These are phyloP conservation scores for Hanseniaspora singularis DNA, from an alignment of 805 yeast genomes.

Conservation along the genomic window DNA sequence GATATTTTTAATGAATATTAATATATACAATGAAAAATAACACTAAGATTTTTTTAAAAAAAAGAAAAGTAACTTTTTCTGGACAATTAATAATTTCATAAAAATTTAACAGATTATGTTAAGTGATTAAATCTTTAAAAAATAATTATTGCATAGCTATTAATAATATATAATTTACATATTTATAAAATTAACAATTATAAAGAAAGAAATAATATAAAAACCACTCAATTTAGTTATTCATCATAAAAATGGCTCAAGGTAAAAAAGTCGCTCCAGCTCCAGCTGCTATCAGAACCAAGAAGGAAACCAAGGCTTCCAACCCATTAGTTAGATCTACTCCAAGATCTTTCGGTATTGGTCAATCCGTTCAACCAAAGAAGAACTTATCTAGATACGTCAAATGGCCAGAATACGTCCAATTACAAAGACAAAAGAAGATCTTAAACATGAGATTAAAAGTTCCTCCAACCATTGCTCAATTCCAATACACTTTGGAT, in stretches of 20 bases:
- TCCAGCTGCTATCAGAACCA: slow-evolving; percentile 71
- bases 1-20: too few species aligned
- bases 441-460: slow-evolving; percentile 87
- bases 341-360: slow-evolving; percentile 92
- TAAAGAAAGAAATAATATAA: too few species aligned
- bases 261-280: slow-evolving; percentile 93
- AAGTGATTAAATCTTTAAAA: too few species aligned
- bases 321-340: slow-evolving; percentile 84
- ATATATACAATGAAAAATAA: too few species aligned
- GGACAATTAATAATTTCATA: too few species aligned
- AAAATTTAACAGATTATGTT: too few species aligned
- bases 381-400: slow-evolving; percentile 94
- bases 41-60: too few species aligned
- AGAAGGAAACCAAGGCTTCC: slow-evolving; percentile 47
- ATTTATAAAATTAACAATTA: too few species aligned
- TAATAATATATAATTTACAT: too few species aligned
- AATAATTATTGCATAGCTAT: too few species aligned
- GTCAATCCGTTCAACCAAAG: slow-evolving; percentile 90
- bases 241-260: slow-evolving; percentile 32
- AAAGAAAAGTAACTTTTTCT: too few species aligned
- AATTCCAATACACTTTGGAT: slow-evolving; percentile 91
- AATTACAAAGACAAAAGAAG: slow-evolving; percentile 98
- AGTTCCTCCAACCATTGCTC: slow-evolving; percentile 98
- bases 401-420: slow-evolving; percentile 98
- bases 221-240: background rate